Evolutionary conservation across 192 early-diverging fungal species (phyloP), one percentile per base, ranked within the genome.

Genomic region (Backusella tuberculispora): DNA sequence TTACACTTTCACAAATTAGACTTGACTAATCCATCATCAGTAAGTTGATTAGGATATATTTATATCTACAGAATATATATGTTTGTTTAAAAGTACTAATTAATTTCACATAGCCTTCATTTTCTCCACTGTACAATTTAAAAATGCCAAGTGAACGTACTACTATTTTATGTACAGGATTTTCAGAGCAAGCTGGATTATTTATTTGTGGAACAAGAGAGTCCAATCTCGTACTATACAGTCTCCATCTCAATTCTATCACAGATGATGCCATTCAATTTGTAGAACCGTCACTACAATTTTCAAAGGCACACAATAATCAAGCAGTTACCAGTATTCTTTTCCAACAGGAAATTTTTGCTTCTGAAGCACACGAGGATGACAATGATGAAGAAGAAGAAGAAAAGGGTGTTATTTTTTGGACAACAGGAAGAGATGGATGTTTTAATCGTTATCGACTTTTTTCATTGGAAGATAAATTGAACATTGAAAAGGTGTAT

Each of bases 371-470:
- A 15, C 68, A 40, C 66, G 6, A 4, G 72, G 74, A 43, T 29
- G 71, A 76, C 5, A 24, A 47, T 17, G 45, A 46, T 14, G 42
- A 34, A 8, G n/a, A 50, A 2, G 14, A 14, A 29, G 26, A 56
- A 8, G 60, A 60, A 21, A 78, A 76, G 17, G 75, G 84, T 13
- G 73, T 90, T 37, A 76, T 71, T 5, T 83, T 92, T 17, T 87
- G 83, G 65, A 88, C 87, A 2, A 86, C 88, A 6, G 92, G 92
- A 7, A 83, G 92, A 21, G 91, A 93, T 80, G 92, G 92, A 1
- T 79, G 82, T 24, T 92, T 86, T 77, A 83, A 74, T 10, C 83
- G 86, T 34, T 87, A 87, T 72, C 79, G 83, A 3, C 74, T 90
- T 10, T 67, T 53, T 19, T 21, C 60, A 3, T 40, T 29, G 1